Evolutionary conservation across 208 protist species (phyloP).

Genomic region (Zelonia costaricensis): DNA sequence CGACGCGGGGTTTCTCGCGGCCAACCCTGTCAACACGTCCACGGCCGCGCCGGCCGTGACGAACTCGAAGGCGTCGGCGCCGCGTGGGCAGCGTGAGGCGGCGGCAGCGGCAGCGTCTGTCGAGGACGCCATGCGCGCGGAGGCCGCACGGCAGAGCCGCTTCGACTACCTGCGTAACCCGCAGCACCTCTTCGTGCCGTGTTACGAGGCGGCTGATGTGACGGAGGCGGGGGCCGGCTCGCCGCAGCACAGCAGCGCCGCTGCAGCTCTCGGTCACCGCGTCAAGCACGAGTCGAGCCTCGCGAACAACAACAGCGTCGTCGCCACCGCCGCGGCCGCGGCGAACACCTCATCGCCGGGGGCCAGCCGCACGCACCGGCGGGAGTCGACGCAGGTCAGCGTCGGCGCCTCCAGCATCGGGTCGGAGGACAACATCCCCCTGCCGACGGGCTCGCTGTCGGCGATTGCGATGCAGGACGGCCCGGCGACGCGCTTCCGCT

Average conservation of each 20-base stretch:
- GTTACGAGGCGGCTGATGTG: constrained; percentile 24
- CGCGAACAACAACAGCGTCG: not conserved
- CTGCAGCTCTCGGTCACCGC: not conserved
- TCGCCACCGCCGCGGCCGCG: not conserved
- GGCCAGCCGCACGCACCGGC: not conserved
- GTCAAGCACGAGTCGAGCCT: constrained; percentile 7
- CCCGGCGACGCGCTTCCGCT: constrained; percentile 42
- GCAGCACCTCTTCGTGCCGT: constrained; percentile 44
- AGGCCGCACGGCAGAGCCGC: constrained; percentile 49
- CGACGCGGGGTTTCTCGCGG: not conserved
- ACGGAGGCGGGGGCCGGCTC: not conserved
- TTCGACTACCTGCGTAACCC: constrained; percentile 66
- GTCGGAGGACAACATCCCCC: not conserved
- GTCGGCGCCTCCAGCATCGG: not conserved
- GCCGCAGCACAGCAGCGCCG: not conserved
- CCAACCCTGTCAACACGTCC: not conserved
- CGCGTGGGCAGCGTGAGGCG: constrained; percentile 17
- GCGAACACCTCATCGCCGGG: not conserved
- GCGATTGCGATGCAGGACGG: constrained; percentile 36
- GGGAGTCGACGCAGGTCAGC: not conserved
- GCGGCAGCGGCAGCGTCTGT: constrained; percentile 23
- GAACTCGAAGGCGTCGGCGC: constrained; percentile 4
- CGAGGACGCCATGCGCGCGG: constrained; percentile 44
- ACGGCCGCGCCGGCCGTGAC: not conserved
- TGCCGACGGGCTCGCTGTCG: not conserved